Conservation (phyloP, 495 filamentous ascomycete species). For the Pyrenula massariospora region DNA sequence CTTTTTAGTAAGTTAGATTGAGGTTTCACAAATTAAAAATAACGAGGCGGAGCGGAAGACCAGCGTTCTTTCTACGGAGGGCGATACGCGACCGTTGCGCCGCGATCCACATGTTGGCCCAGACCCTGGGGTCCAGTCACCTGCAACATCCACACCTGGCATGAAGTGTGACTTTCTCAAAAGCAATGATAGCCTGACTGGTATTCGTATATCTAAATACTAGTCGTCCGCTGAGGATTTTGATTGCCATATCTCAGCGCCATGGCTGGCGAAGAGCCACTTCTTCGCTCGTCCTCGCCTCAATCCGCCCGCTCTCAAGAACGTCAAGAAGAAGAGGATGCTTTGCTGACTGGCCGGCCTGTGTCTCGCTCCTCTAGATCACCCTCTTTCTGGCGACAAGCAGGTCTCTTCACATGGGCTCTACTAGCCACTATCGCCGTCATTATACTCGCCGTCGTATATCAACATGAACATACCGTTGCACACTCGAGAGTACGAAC, state of each 20-base stretch:
- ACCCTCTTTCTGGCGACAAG: conserved; percentile 45
- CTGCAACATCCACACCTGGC: background rate
- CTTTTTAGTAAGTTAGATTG: background rate
- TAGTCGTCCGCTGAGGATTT: background rate
- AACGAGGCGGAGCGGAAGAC: background rate
- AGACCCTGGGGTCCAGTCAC: background rate
- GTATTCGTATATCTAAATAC: background rate
- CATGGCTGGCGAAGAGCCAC: conserved; percentile 34
- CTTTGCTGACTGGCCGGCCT: conserved; percentile 48
- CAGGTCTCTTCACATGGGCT: conserved; percentile 78
- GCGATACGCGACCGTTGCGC: background rate
- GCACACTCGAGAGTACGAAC: conserved; percentile 9
- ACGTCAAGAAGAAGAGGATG: conserved; percentile 49
- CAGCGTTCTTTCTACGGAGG: background rate
- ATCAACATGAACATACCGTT: conserved; percentile 47
- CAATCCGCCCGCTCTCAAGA: conserved; percentile 32
- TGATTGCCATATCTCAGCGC: background rate
- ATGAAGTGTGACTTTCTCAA: background rate
- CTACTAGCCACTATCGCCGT: conserved; percentile 72
- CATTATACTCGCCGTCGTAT: conserved; percentile 61
- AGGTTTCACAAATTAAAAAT: background rate
- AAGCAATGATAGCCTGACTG: background rate
- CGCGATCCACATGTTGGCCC: background rate
- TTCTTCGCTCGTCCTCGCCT: conserved; percentile 23
- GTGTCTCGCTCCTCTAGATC: conserved; percentile 18